Conservation (phyloP, 148 eudicot species). For the Rhododendron vialii region DNA sequence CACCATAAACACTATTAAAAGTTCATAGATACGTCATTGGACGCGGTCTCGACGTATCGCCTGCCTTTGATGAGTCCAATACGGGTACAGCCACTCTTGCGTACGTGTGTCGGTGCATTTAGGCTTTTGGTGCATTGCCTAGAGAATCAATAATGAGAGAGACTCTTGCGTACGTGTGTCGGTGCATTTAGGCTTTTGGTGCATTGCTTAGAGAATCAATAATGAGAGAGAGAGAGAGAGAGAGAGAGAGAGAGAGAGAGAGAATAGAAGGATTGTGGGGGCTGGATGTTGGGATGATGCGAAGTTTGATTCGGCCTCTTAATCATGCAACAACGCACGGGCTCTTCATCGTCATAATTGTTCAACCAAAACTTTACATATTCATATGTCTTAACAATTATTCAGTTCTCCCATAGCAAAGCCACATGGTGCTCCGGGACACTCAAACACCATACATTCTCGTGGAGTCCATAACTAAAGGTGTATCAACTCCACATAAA, state of each 20-base stretch:
- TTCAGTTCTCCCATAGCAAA: no score
- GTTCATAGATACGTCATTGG: neutral
- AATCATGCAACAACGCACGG: conserved; percentile 6
- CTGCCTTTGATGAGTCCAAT: neutral
- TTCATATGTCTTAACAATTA: neutral
- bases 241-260: no score
- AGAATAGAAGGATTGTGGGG: neutral
- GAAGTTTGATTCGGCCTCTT: neutral
- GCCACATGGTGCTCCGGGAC: no score
- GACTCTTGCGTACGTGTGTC: neutral
- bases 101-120: neutral
- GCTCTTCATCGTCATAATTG: conserved; percentile 1
- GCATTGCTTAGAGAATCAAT: no score
- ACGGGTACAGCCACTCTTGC: neutral
- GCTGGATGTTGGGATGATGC: neutral
- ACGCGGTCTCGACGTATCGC: neutral
- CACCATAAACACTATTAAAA: no score
- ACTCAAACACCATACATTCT: no score
- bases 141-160: no score
- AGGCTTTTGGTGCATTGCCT: neutral
- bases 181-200: neutral
- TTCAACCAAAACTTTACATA: neutral
- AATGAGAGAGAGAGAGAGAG: no score
- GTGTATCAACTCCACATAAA: no score
- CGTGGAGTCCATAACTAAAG: no score